phyloP scores from a whole-genome alignment of 768 basidiomycete species.

The Stropharia rugosoannulata region DNA sequence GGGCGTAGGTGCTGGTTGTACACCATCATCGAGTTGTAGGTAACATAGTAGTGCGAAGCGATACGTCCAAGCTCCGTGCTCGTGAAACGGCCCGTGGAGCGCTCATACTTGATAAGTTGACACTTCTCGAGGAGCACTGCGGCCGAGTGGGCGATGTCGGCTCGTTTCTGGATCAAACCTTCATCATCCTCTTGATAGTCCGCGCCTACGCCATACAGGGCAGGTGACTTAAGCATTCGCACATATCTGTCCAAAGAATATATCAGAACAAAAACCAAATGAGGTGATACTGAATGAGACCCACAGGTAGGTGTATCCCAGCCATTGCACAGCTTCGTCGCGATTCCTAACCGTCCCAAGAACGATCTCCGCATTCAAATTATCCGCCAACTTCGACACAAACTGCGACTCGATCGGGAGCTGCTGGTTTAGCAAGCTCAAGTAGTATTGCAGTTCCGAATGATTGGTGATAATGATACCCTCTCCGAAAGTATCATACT shows the following conservation, averaged over 20 bases:
- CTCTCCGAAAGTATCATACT: slow-evolving; percentile 96
- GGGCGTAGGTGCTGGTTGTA: slow-evolving; percentile 93
- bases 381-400: slow-evolving; percentile 89
- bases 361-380: slow-evolving; percentile 96
- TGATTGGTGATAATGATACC: slow-evolving; percentile 99
- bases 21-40: slow-evolving; percentile 92
- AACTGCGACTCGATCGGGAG: slow-evolving; percentile 97
- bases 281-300: slow-evolving; percentile 26
- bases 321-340: slow-evolving; percentile 97
- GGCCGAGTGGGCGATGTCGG: slow-evolving; percentile 91
- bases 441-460: slow-evolving; percentile 94
- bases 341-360: slow-evolving; percentile 92
- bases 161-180: slow-evolving; percentile 86
- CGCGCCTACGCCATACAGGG: slow-evolving; percentile 81
- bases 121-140: slow-evolving; percentile 94
- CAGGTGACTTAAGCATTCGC: slow-evolving; percentile 89
- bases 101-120: slow-evolving; percentile 91
- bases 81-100: slow-evolving; percentile 84
- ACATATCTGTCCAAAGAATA: slow-evolving; percentile 63
- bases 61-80: slow-evolving; percentile 93
- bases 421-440: slow-evolving; percentile 94
- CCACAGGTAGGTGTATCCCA: slow-evolving; percentile 91
- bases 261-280: slow-evolving; percentile 1
- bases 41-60: slow-evolving; percentile 94
- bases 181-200: slow-evolving; percentile 91